Evolutionary conservation across 257 asterid genomes (phyloP).

Genomic region (Striga asiatica): DNA sequence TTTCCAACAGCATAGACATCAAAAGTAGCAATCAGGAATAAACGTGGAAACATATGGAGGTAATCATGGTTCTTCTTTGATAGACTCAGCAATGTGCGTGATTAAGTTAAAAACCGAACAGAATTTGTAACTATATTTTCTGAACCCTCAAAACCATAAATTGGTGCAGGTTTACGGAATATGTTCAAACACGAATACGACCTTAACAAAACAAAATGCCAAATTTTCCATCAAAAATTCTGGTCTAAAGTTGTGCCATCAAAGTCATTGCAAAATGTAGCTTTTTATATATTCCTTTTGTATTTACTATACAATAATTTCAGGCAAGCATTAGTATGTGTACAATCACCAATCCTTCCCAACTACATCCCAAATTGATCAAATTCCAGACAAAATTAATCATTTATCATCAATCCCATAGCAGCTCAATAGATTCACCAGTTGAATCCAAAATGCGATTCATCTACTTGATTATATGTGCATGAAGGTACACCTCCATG

Average conservation of each 20-base stretch:
- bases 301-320: neutral
- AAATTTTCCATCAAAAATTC: slow-evolving; percentile 2
- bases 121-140: neutral
- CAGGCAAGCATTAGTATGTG: neutral
- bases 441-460: slow-evolving; percentile 5
- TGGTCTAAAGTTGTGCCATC: neutral
- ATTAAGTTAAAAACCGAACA: slow-evolving; percentile 7
- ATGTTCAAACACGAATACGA: slow-evolving; percentile 1
- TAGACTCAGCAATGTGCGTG: neutral
- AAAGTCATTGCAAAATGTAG: neutral
- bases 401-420: slow-evolving; percentile 2
- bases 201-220: neutral
- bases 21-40: slow-evolving; percentile 4
- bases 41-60: slow-evolving; percentile 3
- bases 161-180: slow-evolving; percentile 6
- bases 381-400: neutral
- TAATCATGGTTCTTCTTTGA: slow-evolving; percentile 1
- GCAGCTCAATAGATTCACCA: neutral
- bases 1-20: slow-evolving; percentile 15
- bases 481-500: slow-evolving; percentile 7
- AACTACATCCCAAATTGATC: neutral
- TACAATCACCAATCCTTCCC: slow-evolving; percentile 6
- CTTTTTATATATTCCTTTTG: neutral
- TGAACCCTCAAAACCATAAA: slow-evolving; percentile 8
- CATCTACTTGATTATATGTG: neutral